Evolutionary conservation across 148 eudicot genomes (phyloP).

Genomic region (Linanthus parryae): DNA sequence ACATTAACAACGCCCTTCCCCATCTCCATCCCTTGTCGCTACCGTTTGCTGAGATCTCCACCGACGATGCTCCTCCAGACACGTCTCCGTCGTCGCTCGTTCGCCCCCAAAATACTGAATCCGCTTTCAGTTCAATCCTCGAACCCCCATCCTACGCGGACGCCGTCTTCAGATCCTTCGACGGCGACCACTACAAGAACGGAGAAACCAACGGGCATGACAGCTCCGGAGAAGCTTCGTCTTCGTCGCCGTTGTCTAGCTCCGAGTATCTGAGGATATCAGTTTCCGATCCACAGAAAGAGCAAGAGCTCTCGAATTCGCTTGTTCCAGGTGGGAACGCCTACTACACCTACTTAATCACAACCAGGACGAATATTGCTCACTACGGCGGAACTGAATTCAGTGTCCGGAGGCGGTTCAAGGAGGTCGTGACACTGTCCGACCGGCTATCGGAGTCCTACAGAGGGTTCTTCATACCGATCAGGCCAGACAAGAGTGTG

Average conservation of each 20-base stretch:
- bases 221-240: slow-evolving; percentile 11
- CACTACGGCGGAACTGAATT: slow-evolving; percentile 45
- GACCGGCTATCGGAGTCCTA: slow-evolving; percentile 49
- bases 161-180: slow-evolving; percentile 75
- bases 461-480: slow-evolving; percentile 50
- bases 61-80: no score
- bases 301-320: slow-evolving; percentile 55
- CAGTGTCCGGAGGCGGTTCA: slow-evolving; percentile 52
- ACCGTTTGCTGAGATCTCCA: no score
- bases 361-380: slow-evolving; percentile 48
- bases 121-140: slow-evolving; percentile 55
- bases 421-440: slow-evolving; percentile 45
- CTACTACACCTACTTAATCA: slow-evolving; percentile 43
- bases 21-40: no score
- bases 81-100: no score
- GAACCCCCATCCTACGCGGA: slow-evolving; percentile 97
- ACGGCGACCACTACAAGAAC: slow-evolving; percentile 35
- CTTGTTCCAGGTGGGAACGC: slow-evolving; percentile 58
- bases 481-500: slow-evolving; percentile 66
- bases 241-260: slow-evolving; percentile 17
- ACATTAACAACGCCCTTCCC: no score
- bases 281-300: slow-evolving; percentile 81
- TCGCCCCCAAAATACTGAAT: no score
- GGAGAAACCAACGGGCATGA: no score
- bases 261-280: slow-evolving; percentile 53